Base-by-base conservation (phyloP, 2,329 filamentous ascomycete genomes). In the Coniochaeta hoffmannii region DNA sequence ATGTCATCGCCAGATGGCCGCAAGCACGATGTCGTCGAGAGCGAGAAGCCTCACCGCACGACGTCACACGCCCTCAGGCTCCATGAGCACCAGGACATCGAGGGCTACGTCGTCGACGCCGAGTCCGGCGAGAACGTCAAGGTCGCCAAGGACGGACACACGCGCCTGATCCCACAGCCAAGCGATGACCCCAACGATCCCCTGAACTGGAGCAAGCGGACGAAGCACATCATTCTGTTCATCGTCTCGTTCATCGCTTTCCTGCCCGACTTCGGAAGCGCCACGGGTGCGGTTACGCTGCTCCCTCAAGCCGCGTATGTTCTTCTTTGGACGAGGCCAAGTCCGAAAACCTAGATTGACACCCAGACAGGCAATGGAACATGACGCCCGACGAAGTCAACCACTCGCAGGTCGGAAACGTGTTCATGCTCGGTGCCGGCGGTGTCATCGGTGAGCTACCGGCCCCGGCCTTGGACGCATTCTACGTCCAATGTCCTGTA, bases 111-210 rank as follows among this genome's bases (percentile, higher is more conserved):
- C 36, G 63, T 72, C 53, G 69, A 73, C 35, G 64, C 69, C 28
- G 67, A 65, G 34, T 65, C 65, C 31, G 67, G 54, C 24, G 60
- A 57, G 2, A 62, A 64, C n/a, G 52, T 68, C 55, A 72, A 71
- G 59, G 64, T 71, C 12, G 71, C 71, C n/a, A 57, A 59, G n/a
- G 71, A 74, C 56, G 70, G 70, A 15, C 70, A 64, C 44, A 76
- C 74, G 2, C 73, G 80, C 15, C 69, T 82, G 50, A 78, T 81
- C 22, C 80, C 79, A 2, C 78, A 82, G 63, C 79, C 79, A 0
- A 76, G 73, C 54, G 73, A 73, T 35, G 73, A 79, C 53, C 71
- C 74, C 1, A 67, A 76, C 41, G 79, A 82, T 58, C 79, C 79
- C 0, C 64, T 82, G 38, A 82, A 82, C 62, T 83, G 79, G 80